Evolutionary conservation across 257 asterid species (phyloP), one percentile per base, ranked within the genome.

Genomic region (Solanum clarkiae): DNA sequence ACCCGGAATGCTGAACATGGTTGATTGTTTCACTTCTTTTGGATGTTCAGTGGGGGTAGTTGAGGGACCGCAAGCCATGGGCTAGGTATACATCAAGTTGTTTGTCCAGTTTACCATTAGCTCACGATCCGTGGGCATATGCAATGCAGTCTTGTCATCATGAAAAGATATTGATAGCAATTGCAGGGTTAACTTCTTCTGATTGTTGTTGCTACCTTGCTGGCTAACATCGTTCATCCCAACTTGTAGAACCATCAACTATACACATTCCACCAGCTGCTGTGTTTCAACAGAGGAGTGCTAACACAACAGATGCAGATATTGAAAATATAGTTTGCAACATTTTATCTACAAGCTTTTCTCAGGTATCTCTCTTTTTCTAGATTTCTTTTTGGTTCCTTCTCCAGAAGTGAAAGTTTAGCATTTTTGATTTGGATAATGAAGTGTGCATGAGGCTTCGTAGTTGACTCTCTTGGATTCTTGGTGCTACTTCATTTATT

Each of bases 241-340:
- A 53, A 79, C 66, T 53, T 90, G 87, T 85, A 95, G 99, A 93
- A 81, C 98, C 98, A 47, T 91, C 93, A 68, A 88, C 91, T 72
- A 86, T 93, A 60, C 87, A 88, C 44, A 85, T 91, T 57, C 80
- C 88, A 56, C 74, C 86, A 60, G 54, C 82, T 80, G 86, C 51
- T 26, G 81, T 15, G 42, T 84, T 85, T 82, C 87, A 88, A 20
- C 87, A 86, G 81, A 44, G 87, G 56, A 85, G 85, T 81, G 70
- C 85, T 81, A 84, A 82, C 85, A 86, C 65, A 72, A 69, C 72
- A 29, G 84, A 87, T 84, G 75, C 90, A 17, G 92, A 91, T 42
- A 84, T 91, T 5, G 95, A 90, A 85, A 95, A 92, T 63, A 88
- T 66, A 56, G 94, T 95, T 84, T 66, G 88, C 84, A 84, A 86